These are phyloP conservation scores for Escovopsis sp. DNA, from an alignment of 2,329 filamentous ascomycete species.

Conservation along the genomic window DNA sequence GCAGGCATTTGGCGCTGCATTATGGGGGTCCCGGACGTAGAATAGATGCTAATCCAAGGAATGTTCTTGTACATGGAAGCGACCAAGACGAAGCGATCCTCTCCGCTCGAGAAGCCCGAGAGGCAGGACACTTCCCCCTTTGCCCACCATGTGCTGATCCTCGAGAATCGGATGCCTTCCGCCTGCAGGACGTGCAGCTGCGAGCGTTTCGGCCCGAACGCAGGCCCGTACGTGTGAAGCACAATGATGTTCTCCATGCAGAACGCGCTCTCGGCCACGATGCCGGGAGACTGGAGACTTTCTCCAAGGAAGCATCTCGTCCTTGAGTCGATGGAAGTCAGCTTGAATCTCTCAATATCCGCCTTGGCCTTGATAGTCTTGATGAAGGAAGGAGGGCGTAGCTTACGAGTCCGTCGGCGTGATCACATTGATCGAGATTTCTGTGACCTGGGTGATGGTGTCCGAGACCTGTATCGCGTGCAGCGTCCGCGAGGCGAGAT, in stretches of 20 bases:
- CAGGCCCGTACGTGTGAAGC: conserved; percentile 24
- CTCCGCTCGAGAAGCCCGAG: conserved; percentile 15
- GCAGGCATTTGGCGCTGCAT: conserved; percentile 5
- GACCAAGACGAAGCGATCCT: conserved; percentile 15
- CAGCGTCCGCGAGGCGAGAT: conserved; percentile 37
- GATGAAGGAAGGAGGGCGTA: too few relatives aligned
- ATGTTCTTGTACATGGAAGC: conserved; percentile 18
- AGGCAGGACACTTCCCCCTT: conserved; percentile 36
- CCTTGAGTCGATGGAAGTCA: conserved; percentile 6
- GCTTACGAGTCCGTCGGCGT: conserved; percentile 21
- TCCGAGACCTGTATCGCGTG: conserved; percentile 23
- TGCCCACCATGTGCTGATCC: conserved; percentile 17
- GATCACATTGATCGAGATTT: conserved; percentile 27
- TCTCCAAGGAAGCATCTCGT: conserved; percentile 18
- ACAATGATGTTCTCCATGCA: conserved; percentile 23
- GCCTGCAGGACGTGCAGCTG: conserved; percentile 24
- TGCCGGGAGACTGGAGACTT: conserved; percentile 13
- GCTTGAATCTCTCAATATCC: too few relatives aligned
- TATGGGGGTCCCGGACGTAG: conserved; percentile 11
- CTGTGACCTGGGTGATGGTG: conserved; percentile 38
- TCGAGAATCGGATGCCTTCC: conserved; percentile 16
- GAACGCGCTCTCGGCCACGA: conserved; percentile 27
- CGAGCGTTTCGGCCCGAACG: conserved; percentile 20
- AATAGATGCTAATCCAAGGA: conserved; percentile 20
- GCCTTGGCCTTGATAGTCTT: too few relatives aligned